Evolutionary conservation across 495 filamentous ascomycete species (phyloP), one percentile per base, ranked within the genome.

Genomic region (Neurospora sublineolata): DNA sequence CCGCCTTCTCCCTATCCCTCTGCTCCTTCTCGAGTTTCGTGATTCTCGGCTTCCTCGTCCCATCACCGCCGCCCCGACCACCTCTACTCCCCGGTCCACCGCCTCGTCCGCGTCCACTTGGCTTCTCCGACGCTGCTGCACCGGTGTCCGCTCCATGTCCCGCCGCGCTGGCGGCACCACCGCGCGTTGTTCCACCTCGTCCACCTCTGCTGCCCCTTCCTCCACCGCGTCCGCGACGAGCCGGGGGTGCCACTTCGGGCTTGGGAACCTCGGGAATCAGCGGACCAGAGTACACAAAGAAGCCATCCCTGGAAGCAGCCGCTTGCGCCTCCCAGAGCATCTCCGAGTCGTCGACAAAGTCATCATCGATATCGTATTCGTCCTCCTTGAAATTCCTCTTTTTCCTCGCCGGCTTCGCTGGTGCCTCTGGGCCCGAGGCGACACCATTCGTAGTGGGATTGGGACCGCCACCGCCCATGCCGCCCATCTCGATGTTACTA

Each of bases 301-400:
- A 95, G 5, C 93, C 91, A 82, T 98, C 96, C 74, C 94, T 92
- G 70, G 92, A 94, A 27, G 94, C 93, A 20, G 94, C 93, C 27
- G 95, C 94, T 79, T 94, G 92, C 80, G 97, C 93, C 82, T 98
- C 93, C 93, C 94, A 99, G 9, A 94, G 87, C 82, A 97, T 77
- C 77, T 99, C 95, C 16, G 93, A 94, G 80, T 99, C 95, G 78
- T 99, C 95, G 70, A 99, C 94, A 79, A 99, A 99, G 40, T 94
- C 94, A 77, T 99, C 95, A 69, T 95, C 93, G 74, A 93, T 93
- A 81, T 97, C 94, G 76, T 99, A 99, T 73, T 97, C 92, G 76
- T 99, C 95, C 73, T 94, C 90, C 82, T 95, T 97, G 85, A 89
- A 91, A 82, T 90, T 92, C 60, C 96, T 84, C 80, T 92, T 90